Base-by-base conservation (phyloP, 1,139 yeast species). In the Debaryomycetaceae sp. region DNA sequence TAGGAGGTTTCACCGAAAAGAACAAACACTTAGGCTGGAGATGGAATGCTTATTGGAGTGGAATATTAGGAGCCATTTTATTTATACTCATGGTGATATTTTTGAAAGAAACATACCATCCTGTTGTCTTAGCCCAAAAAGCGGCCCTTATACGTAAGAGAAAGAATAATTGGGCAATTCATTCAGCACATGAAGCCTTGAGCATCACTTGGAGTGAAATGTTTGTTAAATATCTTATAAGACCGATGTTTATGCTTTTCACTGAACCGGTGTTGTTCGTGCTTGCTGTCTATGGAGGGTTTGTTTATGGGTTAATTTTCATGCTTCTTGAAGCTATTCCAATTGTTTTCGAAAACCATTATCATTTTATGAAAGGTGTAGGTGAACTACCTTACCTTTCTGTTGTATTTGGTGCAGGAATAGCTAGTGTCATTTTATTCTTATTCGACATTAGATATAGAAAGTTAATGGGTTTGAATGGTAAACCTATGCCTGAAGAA, bases 251-350 rank as follows among this genome's bases (percentile, higher is more conserved):
- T 24, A 81, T 85, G 87, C 65, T 85, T 45, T 55, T 75, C 43
- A 65, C 70, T 8, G 94, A 85, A 57, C 91, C 92, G 28, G 80
- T 84, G 43, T 59, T 85, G 46, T 66, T 84, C 17, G 60, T 81
- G 37, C 62, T 85, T 44, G 74, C 88, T 18, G 53, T 85, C 34
- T 86, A 85, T 70, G 83, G 81, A 52, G 81, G 94, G 2, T 84
- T 85, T 59, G 79, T 85, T 45, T 86, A 85, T 56, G 94, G 91
- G 49, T 81, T 86, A 58, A 62, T 85, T 37, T 86, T 86, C 56
- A 59, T 86, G 48, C 73, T 84, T 58, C 65, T 86, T 48, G 83
- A 83, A 36, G 92, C 92, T 2, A 77, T 82, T 50, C 95, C 94
- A 17, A 65, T 81, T 48, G 78, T 85, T 24, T 86, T 84, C 58